These are phyloP conservation scores for Phlyctochytrium arcticum DNA, from an alignment of 192 early-diverging fungal species.

Conservation along the genomic window DNA sequence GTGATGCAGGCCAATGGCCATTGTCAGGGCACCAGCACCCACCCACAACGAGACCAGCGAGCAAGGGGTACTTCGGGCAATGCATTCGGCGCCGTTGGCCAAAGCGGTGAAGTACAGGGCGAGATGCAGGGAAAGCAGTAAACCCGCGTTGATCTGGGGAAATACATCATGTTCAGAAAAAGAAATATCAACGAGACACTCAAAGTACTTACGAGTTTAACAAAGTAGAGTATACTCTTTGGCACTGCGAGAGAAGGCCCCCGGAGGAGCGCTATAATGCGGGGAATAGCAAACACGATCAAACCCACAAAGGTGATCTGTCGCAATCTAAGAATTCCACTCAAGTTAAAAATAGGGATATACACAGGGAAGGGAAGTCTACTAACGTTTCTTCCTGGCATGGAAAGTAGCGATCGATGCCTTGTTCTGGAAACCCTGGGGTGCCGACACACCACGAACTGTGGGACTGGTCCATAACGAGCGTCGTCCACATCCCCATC, in stretches of 20 bases:
- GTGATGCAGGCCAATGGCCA: constrained; percentile 42
- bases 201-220: constrained; percentile 18
- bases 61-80: background rate
- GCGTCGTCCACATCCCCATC: background rate
- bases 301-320: background rate
- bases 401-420: background rate
- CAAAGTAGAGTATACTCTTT: constrained; percentile 2
- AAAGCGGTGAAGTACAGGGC: background rate
- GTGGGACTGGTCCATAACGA: background rate
- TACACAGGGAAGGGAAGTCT: background rate
- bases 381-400: background rate
- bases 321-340: background rate
- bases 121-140: background rate
- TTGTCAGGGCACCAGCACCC: constrained; percentile 4
- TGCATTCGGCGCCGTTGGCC: background rate
- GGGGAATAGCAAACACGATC: constrained; percentile 37
- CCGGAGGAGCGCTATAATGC: constrained; percentile 29
- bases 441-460: background rate
- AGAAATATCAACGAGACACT: background rate
- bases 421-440: background rate
- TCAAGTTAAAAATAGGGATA: background rate
- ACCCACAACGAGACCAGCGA: background rate
- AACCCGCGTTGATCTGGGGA: background rate
- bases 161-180: background rate
- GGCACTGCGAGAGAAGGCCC: constrained; percentile 21